These are phyloP conservation scores for Xylaria acuta DNA, from an alignment of 495 filamentous ascomycete species.

Conservation along the genomic window DNA sequence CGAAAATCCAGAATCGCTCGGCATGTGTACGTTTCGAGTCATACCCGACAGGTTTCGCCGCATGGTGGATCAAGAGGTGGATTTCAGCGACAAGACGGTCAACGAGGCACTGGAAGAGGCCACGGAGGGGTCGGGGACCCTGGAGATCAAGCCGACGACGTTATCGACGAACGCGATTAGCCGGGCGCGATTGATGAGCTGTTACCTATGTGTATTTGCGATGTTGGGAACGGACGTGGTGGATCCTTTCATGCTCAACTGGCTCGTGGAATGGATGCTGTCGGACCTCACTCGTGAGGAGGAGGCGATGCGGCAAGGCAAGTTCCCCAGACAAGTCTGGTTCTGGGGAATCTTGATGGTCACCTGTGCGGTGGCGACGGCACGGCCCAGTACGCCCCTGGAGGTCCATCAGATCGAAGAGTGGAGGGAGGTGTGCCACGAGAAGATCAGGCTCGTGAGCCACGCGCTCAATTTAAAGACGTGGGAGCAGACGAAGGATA, in stretches of 20 bases:
- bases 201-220: conserved; percentile 27
- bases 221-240: conserved; percentile 28
- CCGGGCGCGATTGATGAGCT: conserved; percentile 27
- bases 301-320: conserved; percentile 28
- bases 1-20: conserved; percentile 29
- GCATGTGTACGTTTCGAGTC: conserved; percentile 27
- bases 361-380: conserved; percentile 27
- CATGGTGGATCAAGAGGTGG: conserved; percentile 25
- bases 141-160: conserved; percentile 24
- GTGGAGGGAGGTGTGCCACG: conserved; percentile 28
- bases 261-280: conserved; percentile 29
- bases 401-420: conserved; percentile 29
- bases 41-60: conserved; percentile 26
- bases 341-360: conserved; percentile 31
- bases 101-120: conserved; percentile 28
- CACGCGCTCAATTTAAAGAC: conserved; percentile 29
- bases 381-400: conserved; percentile 24
- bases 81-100: conserved; percentile 26
- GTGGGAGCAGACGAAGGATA: conserved; percentile 28
- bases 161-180: conserved; percentile 27
- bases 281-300: conserved; percentile 28
- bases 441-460: conserved; percentile 29
- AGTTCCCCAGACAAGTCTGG: conserved; percentile 28
- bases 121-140: background rate
- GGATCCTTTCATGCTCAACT: conserved; percentile 29